Evolutionary conservation across 306 rosid species (phyloP).

Genomic region (Quercus dentata): DNA sequence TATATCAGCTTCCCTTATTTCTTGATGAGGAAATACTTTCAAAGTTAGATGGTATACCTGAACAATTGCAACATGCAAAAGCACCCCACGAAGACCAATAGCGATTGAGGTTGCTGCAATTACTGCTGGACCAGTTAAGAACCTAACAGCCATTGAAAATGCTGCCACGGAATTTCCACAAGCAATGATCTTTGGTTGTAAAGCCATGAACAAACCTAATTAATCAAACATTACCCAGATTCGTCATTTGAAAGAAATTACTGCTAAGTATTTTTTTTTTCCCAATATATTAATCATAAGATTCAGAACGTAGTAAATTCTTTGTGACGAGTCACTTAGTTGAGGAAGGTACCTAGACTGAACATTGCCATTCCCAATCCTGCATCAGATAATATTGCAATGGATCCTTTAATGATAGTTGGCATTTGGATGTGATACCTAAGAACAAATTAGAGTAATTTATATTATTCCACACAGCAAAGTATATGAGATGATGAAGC

Average conservation of each 20-base stretch:
- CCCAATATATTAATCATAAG: too few species aligned
- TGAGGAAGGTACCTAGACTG: conserved; percentile 56
- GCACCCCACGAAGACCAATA: conserved; percentile 74
- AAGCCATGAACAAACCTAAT: conserved; percentile 87
- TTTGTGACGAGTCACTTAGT: neutral
- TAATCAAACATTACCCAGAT: neutral
- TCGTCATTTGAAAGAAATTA: neutral
- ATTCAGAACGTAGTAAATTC: neutral
- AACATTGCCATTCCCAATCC: conserved; percentile 98
- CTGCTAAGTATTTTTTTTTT: neutral
- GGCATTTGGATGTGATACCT: conserved; percentile 91
- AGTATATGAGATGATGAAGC: too few species aligned
- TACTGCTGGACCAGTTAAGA: conserved; percentile 88
- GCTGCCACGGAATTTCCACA: conserved; percentile 90
- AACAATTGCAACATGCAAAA: conserved; percentile 78
- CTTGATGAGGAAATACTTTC: too few species aligned
- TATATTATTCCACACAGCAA: too few species aligned
- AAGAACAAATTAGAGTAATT: neutral
- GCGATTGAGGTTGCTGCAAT: conserved; percentile 82
- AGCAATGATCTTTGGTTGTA: conserved; percentile 81
- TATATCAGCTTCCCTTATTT: too few species aligned
- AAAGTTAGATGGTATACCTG: conserved; percentile 47
- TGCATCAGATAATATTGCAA: conserved; percentile 78
- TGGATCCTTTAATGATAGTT: conserved; percentile 69
- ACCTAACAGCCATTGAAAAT: conserved; percentile 91